Base-by-base conservation (phyloP, 106 monocot genomes). In the Triglochin maritima region DNA sequence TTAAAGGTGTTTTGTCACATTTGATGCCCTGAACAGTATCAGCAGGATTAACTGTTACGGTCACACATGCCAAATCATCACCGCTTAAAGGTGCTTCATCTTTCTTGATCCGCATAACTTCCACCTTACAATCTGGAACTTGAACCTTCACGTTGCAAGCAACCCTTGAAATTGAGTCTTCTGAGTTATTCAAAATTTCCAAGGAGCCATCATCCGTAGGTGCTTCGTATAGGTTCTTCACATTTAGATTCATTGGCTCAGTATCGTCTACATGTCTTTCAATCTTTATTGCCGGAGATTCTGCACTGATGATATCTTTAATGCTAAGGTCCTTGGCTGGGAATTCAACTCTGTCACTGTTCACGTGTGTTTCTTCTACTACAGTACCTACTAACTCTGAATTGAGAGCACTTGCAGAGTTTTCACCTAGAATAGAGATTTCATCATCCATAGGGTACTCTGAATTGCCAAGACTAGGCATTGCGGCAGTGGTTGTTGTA, bases 121-220 rank as follows among this genome's bases (percentile, higher is more conserved):
- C 44, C 7, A 62, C 12, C 3, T 15, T 57, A 16, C 6, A 10
- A 15, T 57, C 57, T 15, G n/a, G 57, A 2, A 6, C 17, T 57
- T 57, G 57, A 16, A 57, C 57, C 57, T 57, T n/a, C 57, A 57
- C 57, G 57, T 57, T 16, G 17, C 57, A 57, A 57, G n/a, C 57
- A 57, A 9, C 17, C 44, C 45, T 45, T 44, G 43, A 14, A 62
- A 4, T n/a, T 44, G 62, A 44, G 62, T 62, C 10, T 44, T 9
- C 12, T 62, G 8, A 44, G 9, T 45, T 62, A 0, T 62, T 11
- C 46, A 12, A 45, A 4, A 11, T 62, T 44, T 55, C 55, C 55
- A 55, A 55, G 8, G 13, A 55, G 14, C 55, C 8, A 6, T 55
- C 55, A 10, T 55, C 11, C 5, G 55, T 4, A 8, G 44, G 17